A percentile compares a stretch with the other conserved stretches of the same genome.
Conservation (phyloP, 257 asterid species). For the Linaria vulgaris region DNA sequence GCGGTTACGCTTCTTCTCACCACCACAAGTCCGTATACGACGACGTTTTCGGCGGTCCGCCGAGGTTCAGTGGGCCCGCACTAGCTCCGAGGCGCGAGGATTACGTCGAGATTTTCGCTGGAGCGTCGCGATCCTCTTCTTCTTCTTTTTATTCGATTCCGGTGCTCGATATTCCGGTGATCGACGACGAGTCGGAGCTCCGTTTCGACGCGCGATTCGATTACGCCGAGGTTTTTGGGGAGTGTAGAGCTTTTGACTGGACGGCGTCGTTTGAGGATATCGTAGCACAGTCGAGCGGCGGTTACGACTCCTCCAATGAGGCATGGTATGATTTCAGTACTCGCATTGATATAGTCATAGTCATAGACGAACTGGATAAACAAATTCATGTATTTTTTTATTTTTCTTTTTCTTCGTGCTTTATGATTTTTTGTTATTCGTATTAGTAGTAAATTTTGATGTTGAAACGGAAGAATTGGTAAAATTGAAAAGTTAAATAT, state of each 20-base stretch:
- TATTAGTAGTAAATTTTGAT: too few relatives aligned
- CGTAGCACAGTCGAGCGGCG: constrained; percentile 45
- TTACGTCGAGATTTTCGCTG: constrained; percentile 82
- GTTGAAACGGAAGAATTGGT: too few relatives aligned
- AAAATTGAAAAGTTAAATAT: too few relatives aligned
- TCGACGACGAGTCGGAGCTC: constrained; percentile 34
- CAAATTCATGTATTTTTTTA: too few relatives aligned
- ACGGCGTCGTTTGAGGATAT: constrained; percentile 62
- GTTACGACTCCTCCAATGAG: constrained; percentile 62
- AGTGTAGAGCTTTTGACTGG: constrained; percentile 39
- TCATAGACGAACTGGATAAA: too few relatives aligned
- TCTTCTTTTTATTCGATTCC: too few relatives aligned
- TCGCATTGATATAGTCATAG: too few relatives aligned
- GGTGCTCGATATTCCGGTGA: constrained; percentile 60
- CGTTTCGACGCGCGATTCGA: constrained; percentile 51
- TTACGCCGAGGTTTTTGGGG: constrained; percentile 74
- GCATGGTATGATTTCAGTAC: constrained; percentile 54
- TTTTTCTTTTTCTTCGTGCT: too few relatives aligned
- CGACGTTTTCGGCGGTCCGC: constrained; percentile 69
- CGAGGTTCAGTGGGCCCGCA: constrained; percentile 51
- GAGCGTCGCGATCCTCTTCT: constrained; percentile 66
- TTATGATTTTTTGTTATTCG: too few relatives aligned
- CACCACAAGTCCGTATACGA: constrained; percentile 72
- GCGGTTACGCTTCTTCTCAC: constrained; percentile 45
- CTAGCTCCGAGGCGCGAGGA: constrained; percentile 84